phyloP scores from a whole-genome alignment of 331 rosid species.

The Cydonia oblonga region DNA sequence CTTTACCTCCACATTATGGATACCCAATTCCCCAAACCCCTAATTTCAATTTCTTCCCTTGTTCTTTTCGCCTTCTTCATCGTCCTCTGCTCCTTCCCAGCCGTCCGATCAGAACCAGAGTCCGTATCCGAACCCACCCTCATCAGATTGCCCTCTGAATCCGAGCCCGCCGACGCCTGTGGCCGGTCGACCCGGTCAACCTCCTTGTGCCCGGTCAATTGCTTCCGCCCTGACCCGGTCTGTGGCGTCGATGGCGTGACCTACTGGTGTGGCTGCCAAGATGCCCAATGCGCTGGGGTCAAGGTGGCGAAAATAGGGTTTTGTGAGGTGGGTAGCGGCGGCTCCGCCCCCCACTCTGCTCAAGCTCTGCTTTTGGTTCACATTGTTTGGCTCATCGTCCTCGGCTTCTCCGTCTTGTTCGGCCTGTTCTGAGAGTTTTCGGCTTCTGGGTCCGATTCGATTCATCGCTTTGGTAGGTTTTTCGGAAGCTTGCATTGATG shows the following conservation, averaged over 20 bases:
- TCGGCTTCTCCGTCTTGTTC: constrained; percentile 61
- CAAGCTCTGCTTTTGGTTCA: constrained; percentile 85
- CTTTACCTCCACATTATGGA: constrained; percentile 22
- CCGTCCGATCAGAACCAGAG: constrained; percentile 17
- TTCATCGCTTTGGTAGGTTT: not conserved
- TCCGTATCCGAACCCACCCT: not conserved
- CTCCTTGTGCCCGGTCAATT: constrained; percentile 53
- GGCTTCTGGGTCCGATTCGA: not conserved
- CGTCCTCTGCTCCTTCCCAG: constrained; percentile 15
- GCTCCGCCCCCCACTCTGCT: constrained; percentile 57
- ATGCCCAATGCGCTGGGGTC: constrained; percentile 62
- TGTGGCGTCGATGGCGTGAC: constrained; percentile 87
- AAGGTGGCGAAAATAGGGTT: constrained; percentile 62
- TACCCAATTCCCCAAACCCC: constrained; percentile 13
- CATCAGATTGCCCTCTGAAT: constrained; percentile 39
- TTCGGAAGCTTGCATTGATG: not conserved
- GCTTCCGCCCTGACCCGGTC: constrained; percentile 83
- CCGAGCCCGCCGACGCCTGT: constrained; percentile 24
- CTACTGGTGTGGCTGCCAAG: constrained; percentile 95
- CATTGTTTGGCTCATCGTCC: constrained; percentile 74
- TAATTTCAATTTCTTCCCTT: not conserved
- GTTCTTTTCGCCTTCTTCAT: constrained; percentile 9
- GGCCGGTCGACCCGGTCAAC: constrained; percentile 7
- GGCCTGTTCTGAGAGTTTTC: constrained; percentile 47
- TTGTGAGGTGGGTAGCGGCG: constrained; percentile 77